Base-by-base conservation (phyloP, 495 filamentous ascomycete species). In the Trichoderma asperelloides region DNA sequence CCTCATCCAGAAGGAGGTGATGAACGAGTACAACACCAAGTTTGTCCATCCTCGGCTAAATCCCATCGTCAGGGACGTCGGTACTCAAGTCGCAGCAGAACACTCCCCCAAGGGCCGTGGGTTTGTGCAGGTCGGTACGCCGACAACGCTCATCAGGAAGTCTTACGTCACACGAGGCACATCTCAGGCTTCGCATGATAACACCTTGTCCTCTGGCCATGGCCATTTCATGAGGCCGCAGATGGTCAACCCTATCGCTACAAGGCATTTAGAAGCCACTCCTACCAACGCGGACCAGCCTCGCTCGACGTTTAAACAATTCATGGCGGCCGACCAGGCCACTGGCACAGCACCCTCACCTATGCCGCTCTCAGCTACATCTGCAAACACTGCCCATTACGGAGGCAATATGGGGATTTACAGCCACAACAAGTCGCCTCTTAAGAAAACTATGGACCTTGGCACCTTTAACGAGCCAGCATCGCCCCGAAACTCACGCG, bases 11-110 rank as follows among this genome's bases (percentile, higher is more conserved):
- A 93, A 89, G 69, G 91, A 97, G 75, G 93, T 98, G 8, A 78
- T 97, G 79, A 87, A 92, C 73, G 95, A 98, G 78, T 98, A 98
- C 77, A 91, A 98, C 76, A 90, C 86, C 62, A 98, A 98, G 81
- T 96, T 86, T 69, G 95, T 98, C 2, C 91, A 96, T 74, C 95
- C 96, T 12, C 82, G 88, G n/a, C 85, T 96, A 11, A 89, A 94
- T 67, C 88, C 86, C 12, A 82, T 89, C 21, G 88, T 91, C 71
- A 86, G 95, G 69, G 92, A 98, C 73, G 93, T 95, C 7, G 90
- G 85, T 12, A 92, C 87, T 0, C 93, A 97, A 71, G 85, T 87
- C 51, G 81, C 84, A 0, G 71, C 78, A 65, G 76, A 74, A 62
- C 76, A 79, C 25, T 71, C 79, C 33, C 77, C 79, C 69, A 74